Base-by-base conservation (phyloP, 2,329 filamentous ascomycete species). In the Capronia americana region DNA sequence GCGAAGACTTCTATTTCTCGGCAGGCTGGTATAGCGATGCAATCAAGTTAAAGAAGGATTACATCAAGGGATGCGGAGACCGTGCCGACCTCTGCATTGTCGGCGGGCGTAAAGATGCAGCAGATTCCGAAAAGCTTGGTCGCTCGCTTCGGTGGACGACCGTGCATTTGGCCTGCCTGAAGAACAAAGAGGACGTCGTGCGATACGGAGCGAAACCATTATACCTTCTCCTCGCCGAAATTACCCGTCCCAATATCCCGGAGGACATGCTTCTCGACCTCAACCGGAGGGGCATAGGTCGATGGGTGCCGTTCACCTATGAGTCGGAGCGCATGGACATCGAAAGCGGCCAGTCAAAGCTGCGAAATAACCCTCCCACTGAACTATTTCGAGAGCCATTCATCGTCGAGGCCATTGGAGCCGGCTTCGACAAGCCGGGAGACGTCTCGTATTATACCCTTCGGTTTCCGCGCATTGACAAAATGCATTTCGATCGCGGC, bases 1-100 rank as follows among this genome's bases (percentile, higher is more conserved):
- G 81, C 32, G 88, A 92, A 66, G 87, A 90, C 26, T 88, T 92
- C 0, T 97, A 96, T 74, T 91, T 96, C 69, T 81, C 86, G 63
- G 64, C 74, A 72, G 70, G 54, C 72, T 81, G 80, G 65, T 74
- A 77, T 2, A 81, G 81, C 14, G 82, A 80, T 64, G 90, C 88
- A 75, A 91, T 97, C 73, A 97, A 97, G 78, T 78, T 97, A 50
- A 97, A 97, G 77, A 92, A 92, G 73, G 92, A 95, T 73, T 96
- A 96, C 73, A 86, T 96, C 44, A 63, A 85, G 28, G 87, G 87
- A 2, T 87, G 94, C 74, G 92, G 92, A 0, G 93, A 96, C 67
- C 87, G 92, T 32, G 91, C 91, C 10, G 93, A 97, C 75, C 91
- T 97, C 74, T 89, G 90, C 1, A 84, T 94, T 1, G 81, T 97